Percentiles rank a stretch among this genome's conserved stretches.
Evolutionary conservation across 2,329 filamentous ascomycete species (phyloP).

Genomic region (Aspergillus vadensis): DNA sequence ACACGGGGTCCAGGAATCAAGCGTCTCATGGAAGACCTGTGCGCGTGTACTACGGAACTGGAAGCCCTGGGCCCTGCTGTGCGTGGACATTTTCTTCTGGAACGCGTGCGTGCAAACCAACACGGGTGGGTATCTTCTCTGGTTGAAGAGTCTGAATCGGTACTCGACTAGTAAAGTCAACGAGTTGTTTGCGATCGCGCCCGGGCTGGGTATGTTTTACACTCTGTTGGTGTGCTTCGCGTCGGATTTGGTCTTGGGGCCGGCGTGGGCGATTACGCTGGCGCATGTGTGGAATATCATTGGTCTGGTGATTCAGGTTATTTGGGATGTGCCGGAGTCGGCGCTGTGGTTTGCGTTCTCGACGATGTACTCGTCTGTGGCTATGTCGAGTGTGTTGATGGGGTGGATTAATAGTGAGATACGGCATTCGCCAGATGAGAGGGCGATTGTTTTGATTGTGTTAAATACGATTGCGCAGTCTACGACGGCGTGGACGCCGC

Average conservation of each 20-base stretch:
- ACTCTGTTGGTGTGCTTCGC: conserved; percentile 57
- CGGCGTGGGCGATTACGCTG: conserved; percentile 58
- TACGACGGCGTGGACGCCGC: conserved; percentile 58
- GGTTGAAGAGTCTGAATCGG: conserved; percentile 58
- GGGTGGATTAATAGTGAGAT: conserved; percentile 59
- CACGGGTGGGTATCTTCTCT: conserved; percentile 57
- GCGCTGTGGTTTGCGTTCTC: conserved; percentile 58
- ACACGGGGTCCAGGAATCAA: not conserved
- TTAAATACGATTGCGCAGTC: conserved; percentile 58
- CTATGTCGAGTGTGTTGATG: conserved; percentile 58
- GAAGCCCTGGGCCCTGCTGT: conserved; percentile 55
- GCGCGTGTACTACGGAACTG: conserved; percentile 43
- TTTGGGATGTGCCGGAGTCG: conserved; percentile 59
- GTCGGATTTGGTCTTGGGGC: conserved; percentile 56
- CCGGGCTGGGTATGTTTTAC: conserved; percentile 60
- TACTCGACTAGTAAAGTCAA: conserved; percentile 53
- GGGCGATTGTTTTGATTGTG: conserved; percentile 54
- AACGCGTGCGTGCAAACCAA: conserved; percentile 53
- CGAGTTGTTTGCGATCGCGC: conserved; percentile 55
- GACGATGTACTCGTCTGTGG: conserved; percentile 52
- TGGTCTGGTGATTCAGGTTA: conserved; percentile 55
- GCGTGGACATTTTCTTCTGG: conserved; percentile 60
- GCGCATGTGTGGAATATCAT: conserved; percentile 55
- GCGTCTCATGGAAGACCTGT: conserved; percentile 33
- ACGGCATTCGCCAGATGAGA: conserved; percentile 42